Evolutionary conservation across 2,329 filamentous ascomycete species (phyloP).

Genomic region (Onygenales sp.): DNA sequence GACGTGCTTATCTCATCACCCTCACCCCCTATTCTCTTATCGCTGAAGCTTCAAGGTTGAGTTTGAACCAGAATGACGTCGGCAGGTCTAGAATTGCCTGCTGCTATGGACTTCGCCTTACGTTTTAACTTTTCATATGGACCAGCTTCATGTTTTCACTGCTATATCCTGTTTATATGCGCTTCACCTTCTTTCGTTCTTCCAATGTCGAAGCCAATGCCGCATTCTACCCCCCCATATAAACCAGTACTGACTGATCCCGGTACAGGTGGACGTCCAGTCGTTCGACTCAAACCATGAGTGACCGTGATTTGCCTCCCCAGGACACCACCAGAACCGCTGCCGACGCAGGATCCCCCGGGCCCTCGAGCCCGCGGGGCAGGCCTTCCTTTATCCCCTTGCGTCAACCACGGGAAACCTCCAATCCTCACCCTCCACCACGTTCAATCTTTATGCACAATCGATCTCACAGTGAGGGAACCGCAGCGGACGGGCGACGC

Average conservation of each 20-base stretch:
- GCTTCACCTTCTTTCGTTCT: too few relatives aligned
- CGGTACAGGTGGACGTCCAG: background rate
- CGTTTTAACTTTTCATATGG: too few relatives aligned
- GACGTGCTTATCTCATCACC: too few relatives aligned
- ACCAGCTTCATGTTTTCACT: too few relatives aligned
- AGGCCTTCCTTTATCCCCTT: background rate
- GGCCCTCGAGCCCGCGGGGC: background rate
- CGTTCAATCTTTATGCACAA: background rate
- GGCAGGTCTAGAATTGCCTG: too few relatives aligned
- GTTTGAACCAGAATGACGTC: too few relatives aligned
- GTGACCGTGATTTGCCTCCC: background rate
- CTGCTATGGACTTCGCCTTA: too few relatives aligned
- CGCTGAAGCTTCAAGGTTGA: too few relatives aligned
- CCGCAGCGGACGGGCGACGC: background rate
- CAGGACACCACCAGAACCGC: background rate
- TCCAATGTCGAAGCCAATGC: too few relatives aligned
- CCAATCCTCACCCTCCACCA: background rate
- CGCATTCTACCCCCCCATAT: too few relatives aligned
- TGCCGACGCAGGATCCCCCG: background rate
- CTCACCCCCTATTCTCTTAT: too few relatives aligned
- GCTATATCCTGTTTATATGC: too few relatives aligned
- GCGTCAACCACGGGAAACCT: background rate
- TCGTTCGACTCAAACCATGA: background rate
- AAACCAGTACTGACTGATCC: background rate
- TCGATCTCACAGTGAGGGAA: conserved; percentile 21